Evolutionary conservation across 164 flowering plant genomes (phyloP), one percentile per base, ranked within the genome.

Genomic region (Echeveria elegans): DNA sequence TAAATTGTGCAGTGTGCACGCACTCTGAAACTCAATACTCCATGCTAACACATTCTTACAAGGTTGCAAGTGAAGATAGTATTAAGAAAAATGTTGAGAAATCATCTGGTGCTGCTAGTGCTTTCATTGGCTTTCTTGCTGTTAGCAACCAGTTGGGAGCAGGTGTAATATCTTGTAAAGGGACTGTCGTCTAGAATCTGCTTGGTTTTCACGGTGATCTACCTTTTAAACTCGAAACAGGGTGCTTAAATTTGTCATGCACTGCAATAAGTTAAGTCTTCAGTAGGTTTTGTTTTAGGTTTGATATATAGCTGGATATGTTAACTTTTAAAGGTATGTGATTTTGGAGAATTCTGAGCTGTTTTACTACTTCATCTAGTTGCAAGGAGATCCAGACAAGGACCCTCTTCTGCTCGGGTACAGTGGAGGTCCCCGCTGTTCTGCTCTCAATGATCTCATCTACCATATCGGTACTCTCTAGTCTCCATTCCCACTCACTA

Each of bases 361-460:
- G 1, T 82, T 82, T 64, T 78, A 82, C 70, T 77, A 76, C 72
- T 79, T 77, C 30, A 29, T 78, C 0, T 67, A 79, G 68, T 78
- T 81, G 9, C 75, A 77, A 23, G 67, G 71, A 9, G 69, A 76
- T 24, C 80, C 85, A 5, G n/a, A 8, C 4, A 61, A 69, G 4
- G 85, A 79, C 68, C 83, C 81, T 15, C 68, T 82, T 6, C 2
- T 82, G 3, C 70, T 78, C 6, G 78, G 80, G 78, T 28, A 76
- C 50, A 68, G 72, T 0, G 81, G 85, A 10, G 85, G 82, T n/a
- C 82, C 79, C 26, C 77, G 82, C 30, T 82, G 81, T 45, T 77
- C 81, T 28, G 71, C 63, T 19, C 43, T 77, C 26, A 69, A 48
- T 23, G 78, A 70, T 4, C 69, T 78, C 18, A 32, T 59, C 38